Base-by-base conservation (phyloP, 164 flowering plant species). In the Vitis cinerea region DNA sequence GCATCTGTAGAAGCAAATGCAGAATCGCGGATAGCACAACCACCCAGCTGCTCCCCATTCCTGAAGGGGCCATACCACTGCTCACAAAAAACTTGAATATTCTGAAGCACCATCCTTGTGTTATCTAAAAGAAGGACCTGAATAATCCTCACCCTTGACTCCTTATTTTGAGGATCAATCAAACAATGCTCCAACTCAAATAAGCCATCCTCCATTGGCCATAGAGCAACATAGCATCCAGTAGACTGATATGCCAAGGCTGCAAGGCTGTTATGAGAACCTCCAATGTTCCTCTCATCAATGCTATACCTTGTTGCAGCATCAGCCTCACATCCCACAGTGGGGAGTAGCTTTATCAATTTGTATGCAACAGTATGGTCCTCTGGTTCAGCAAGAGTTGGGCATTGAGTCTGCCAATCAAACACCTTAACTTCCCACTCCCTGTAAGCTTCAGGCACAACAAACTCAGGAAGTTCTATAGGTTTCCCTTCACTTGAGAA, bases 301-400 rank as follows among this genome's bases (percentile, higher is more conserved):
- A 84, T 63, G 72, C 72, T 80, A 68, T 89, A 73, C 12, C 79
- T 81, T 1, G 97, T 95, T 14, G 98, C 97, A 15, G 99, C 99
- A 82, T 95, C 99, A n/a, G 98, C 99, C 80, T 95, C 99, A 73
- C 99, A 95, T 16, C 98, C 99, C 31, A 95, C 98, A 3, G 99
- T 95, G 2, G 99, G 98, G 53, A 95, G 89, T 53, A 95, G 75
- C 80, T 86, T 84, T 27, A 93, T 87, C 66, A 82, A 53, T 74
- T 87, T 95, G 84, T 91, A 95, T 9, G 68, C 2, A 78, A 92
- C 75, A 61, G 52, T 4, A 59, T 10, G 56, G 10, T 80, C 74
- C 31, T 77, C 72, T 7, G 84, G 68, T 27, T 79, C 73, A 2
- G 97, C 98, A 37, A 95, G 90, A 17, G 98, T 91, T 0, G 99